Conservation (phyloP, 2,329 filamentous ascomycete genomes). For the Leptosphaerulina australis region DNA sequence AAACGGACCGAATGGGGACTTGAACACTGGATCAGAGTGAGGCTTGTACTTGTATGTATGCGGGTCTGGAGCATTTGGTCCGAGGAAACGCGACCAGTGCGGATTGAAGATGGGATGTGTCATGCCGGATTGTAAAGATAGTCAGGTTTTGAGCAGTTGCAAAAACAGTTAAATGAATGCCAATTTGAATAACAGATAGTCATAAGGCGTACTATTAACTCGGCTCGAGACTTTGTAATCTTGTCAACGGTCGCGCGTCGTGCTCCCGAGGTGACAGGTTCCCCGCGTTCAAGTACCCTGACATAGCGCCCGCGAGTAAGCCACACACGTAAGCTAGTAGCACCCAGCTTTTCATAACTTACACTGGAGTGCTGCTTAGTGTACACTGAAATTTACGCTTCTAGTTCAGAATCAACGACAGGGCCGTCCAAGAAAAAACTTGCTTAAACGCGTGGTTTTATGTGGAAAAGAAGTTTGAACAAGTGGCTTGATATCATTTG, state of each 20-base stretch:
- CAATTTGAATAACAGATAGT: neutral
- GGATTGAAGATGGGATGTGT: conserved; percentile 32
- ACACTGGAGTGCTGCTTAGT: too few relatives aligned
- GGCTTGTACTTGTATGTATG: conserved; percentile 29
- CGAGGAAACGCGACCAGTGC: conserved; percentile 36
- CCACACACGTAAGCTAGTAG: too few relatives aligned
- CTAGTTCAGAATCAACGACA: too few relatives aligned
- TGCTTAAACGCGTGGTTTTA: too few relatives aligned
- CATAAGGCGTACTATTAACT: neutral
- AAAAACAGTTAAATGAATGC: too few relatives aligned
- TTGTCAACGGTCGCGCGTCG: conserved; percentile 1
- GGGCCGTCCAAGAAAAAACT: too few relatives aligned
- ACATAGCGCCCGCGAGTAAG: conserved; percentile 11
- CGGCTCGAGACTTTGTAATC: neutral
- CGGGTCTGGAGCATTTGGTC: conserved; percentile 32
- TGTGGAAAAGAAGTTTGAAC: neutral
- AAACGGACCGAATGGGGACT: conserved; percentile 37
- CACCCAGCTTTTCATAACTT: too few relatives aligned
- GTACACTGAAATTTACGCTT: too few relatives aligned
- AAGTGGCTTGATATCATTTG: neutral
- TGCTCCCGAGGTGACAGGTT: conserved; percentile 9
- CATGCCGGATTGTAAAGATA: conserved; percentile 19
- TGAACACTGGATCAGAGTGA: conserved; percentile 26
- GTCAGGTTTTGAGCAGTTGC: neutral
- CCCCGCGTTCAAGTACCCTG: conserved; percentile 10